Evolutionary conservation across 495 filamentous ascomycete species (phyloP).

Genomic region (Penicillium angulare): DNA sequence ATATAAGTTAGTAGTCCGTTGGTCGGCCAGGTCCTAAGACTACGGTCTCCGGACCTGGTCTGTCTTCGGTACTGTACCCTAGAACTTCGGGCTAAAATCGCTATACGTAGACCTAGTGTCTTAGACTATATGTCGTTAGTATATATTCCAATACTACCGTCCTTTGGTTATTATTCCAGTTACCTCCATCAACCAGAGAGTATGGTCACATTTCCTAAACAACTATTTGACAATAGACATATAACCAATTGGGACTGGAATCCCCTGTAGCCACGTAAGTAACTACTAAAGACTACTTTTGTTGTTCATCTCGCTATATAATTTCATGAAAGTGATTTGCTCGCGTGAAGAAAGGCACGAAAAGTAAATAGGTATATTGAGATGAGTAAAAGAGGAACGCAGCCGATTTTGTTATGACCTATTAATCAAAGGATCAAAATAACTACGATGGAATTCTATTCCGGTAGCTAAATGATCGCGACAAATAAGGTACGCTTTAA

Average conservation of each 20-base stretch:
- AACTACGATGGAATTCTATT: slow-evolving; percentile 6
- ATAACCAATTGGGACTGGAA: neutral
- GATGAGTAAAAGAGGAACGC: slow-evolving; percentile 5
- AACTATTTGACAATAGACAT: neutral
- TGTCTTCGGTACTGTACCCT: neutral
- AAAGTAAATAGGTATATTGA: slow-evolving; percentile 4
- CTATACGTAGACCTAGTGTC: neutral
- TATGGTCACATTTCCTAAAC: neutral
- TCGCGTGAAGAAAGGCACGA: neutral
- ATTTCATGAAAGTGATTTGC: neutral
- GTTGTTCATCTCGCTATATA: no score
- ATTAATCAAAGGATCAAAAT: slow-evolving; percentile 13
- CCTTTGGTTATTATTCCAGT: neutral
- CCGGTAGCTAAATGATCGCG: slow-evolving; percentile 6
- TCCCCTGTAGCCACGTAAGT: neutral
- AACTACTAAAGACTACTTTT: no score
- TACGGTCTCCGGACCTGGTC: neutral
- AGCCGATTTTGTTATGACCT: slow-evolving; percentile 9
- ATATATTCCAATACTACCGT: neutral
- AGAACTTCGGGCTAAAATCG: neutral
- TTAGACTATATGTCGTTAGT: neutral
- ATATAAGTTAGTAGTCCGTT: no score
- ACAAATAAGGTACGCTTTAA: slow-evolving; percentile 8
- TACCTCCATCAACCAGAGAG: neutral
- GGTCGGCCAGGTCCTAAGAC: no score